These are phyloP conservation scores for Malus hybrid DNA, from an alignment of 331 rosid genomes.

Conservation along the genomic window DNA sequence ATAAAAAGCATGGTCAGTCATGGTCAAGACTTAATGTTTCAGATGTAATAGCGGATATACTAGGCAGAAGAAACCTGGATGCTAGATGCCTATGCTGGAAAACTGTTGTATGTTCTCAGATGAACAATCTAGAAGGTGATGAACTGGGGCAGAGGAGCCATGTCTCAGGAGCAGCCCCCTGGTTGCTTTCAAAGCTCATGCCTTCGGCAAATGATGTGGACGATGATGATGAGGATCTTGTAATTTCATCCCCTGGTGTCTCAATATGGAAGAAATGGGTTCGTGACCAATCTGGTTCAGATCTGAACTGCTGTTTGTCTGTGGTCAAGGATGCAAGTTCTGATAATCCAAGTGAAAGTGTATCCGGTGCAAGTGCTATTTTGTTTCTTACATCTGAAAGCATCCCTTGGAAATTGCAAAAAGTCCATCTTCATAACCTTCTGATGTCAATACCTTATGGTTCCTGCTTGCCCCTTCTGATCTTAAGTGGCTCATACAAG, in stretches of 20 bases:
- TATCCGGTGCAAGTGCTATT: slow-evolving; percentile 71
- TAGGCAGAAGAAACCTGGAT: slow-evolving; percentile 52
- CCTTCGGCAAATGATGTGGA: slow-evolving; percentile 23
- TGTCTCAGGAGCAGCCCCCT: slow-evolving; percentile 26
- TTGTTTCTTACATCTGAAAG: slow-evolving; percentile 58
- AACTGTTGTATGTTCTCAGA: slow-evolving; percentile 51
- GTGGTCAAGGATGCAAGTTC: slow-evolving; percentile 51
- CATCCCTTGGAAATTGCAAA: slow-evolving; percentile 63
- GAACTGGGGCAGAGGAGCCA: slow-evolving; percentile 23
- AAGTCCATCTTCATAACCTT: slow-evolving; percentile 52
- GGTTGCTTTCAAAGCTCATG: slow-evolving; percentile 85
- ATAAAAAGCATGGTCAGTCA: slow-evolving; percentile 52
- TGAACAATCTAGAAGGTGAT: slow-evolving; percentile 22
- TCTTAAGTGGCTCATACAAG: slow-evolving; percentile 41
- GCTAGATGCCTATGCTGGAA: slow-evolving; percentile 83
- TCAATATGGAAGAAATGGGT: slow-evolving; percentile 82
- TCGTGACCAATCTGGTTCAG: slow-evolving; percentile 28
- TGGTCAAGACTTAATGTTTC: slow-evolving; percentile 75
- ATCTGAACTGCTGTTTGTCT: slow-evolving; percentile 68
- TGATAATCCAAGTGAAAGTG: slow-evolving; percentile 37
- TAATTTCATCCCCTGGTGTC: slow-evolving; percentile 58
- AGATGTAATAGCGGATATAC: slow-evolving; percentile 42
- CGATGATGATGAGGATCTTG: slow-evolving; percentile 31
- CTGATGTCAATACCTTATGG: slow-evolving; percentile 61
- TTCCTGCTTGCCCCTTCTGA: slow-evolving; percentile 73